Evolutionary conservation across 495 filamentous ascomycete species (phyloP), one percentile per base, ranked within the genome.

Genomic region (Aspergillus ellipticus): DNA sequence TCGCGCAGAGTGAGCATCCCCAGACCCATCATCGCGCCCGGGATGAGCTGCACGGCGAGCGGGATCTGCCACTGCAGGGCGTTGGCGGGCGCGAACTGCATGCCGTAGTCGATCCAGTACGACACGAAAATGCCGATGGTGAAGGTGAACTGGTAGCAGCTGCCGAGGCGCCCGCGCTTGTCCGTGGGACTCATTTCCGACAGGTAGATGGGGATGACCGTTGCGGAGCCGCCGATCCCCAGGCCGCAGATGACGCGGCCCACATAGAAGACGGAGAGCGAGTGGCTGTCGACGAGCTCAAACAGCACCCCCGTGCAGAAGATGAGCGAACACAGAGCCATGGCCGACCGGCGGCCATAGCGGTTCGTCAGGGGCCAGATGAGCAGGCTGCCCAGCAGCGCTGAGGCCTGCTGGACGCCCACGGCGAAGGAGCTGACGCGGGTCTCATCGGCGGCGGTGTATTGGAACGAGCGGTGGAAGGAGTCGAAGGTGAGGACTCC

Each of bases 131-230:
- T 78, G 0, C 80, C 80, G 51, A 79, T 70, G 0, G 79, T 79
- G 52, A 77, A 82, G 42, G 77, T 77, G 42, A 80, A 74, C 52
- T 82, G 79, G 58, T 78, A 82, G 54, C 78, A 77, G 53, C 69
- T 68, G 45, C 78, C 81, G 19, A 83, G 71, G 16, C 77, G 72
- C 2, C 77, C 81, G 29, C 81, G 73, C 48, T 82, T 75, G 13
- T 79, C 71, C 45, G 77, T 79, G 0, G 81, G 80, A 51, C 78
- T 78, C 72, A 79, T 84, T 61, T 85, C 82, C 13, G 77, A 73
- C 42, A 77, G 73, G 55, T 79, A 83, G 56, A 82, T 85, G 2
- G 83, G 82, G 0, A 82, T 79, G 13, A 82, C 73, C 10, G 79
- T 80, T 0, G 80, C 78, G 7, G 81, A 79, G 6, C 74, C 79